Evolutionary conservation across 169 alveolate genomes (phyloP), one percentile per base, ranked within the genome.

Genomic region (Haemoproteus tartakovskyi): DNA sequence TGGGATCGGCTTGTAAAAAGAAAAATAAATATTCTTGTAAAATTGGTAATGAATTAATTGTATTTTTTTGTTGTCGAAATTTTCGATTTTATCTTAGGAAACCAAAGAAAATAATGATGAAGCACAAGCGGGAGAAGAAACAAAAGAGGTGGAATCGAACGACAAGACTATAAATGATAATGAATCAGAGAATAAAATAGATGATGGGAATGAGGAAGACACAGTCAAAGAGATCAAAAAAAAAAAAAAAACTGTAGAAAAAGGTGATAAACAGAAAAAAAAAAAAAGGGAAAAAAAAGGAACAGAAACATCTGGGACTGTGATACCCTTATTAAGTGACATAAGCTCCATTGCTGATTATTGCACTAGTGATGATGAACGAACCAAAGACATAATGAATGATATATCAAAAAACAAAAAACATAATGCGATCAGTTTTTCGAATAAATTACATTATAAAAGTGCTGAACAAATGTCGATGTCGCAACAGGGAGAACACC

Each of bases 311-410:
- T 70, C 83, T n/a, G n/a, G n/a, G n/a, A n/a, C n/a, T n/a, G n/a
- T n/a, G n/a, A n/a, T n/a, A n/a, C 83, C 83, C 1, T 70, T 70
- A 27, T 48, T 70, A 12, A 70, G 83, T 54, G 83, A 70, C 22
- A 14, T 70, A 8, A 70, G 83, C 33, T 52, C 83, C 2, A 54
- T 54, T 18, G 83, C 83, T 6, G 78, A 70, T 24, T 70, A 70
- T 36, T 54, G 16, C 40, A 26, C 83, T 12, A 70, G 83, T 47
- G 83, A 41, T 54, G 83, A 54, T 5, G 67, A 24, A 8, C 45
- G 14, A 38, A 46, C 51, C 19, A 47, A 29, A 37, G 52, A 47
- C 38, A 3, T 21, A 16, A 4, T 38, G 24, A 26, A n/a, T 1
- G 12, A 21, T 11, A 12, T 14, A 60, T 37, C 19, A 22, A 40